Conservation (phyloP, 2,329 filamentous ascomycete genomes). For the Beauveria scarabaeidicola region DNA sequence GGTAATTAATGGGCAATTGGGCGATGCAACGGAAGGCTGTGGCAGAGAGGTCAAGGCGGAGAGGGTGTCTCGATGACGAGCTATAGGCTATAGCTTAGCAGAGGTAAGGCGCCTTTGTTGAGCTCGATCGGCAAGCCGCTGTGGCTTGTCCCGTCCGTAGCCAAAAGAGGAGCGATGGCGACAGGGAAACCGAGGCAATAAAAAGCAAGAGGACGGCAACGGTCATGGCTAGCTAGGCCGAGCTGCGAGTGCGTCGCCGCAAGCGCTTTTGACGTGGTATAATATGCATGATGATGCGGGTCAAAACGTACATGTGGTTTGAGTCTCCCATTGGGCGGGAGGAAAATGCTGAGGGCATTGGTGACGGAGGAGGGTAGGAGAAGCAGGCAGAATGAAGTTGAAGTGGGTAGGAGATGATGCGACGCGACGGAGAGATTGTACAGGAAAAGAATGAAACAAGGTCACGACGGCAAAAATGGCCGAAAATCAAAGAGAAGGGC, state of each 20-base stretch:
- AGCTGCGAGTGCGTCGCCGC: neutral
- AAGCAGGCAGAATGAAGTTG: neutral
- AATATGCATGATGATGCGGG: neutral
- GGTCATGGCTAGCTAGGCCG: neutral
- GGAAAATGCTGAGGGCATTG: neutral
- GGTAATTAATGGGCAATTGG: neutral
- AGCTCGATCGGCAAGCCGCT: conserved; percentile 2
- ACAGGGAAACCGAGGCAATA: neutral
- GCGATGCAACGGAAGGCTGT: neutral
- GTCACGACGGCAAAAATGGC: neutral
- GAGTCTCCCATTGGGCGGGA: neutral
- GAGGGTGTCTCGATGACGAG: conserved; percentile 1
- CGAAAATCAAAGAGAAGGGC: neutral
- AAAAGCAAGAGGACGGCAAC: neutral
- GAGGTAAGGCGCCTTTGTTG: neutral
- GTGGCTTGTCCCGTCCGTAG: neutral
- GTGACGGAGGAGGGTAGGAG: neutral
- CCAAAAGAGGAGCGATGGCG: neutral
- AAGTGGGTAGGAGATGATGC: neutral
- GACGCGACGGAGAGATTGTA: neutral
- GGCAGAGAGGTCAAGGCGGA: neutral
- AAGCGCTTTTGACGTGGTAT: neutral
- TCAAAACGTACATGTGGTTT: conserved; percentile 10
- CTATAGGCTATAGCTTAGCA: neutral
- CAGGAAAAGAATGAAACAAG: neutral